Conservation (phyloP, 2,329 filamentous ascomycete species). For the Rhynchosporium agropyri region DNA sequence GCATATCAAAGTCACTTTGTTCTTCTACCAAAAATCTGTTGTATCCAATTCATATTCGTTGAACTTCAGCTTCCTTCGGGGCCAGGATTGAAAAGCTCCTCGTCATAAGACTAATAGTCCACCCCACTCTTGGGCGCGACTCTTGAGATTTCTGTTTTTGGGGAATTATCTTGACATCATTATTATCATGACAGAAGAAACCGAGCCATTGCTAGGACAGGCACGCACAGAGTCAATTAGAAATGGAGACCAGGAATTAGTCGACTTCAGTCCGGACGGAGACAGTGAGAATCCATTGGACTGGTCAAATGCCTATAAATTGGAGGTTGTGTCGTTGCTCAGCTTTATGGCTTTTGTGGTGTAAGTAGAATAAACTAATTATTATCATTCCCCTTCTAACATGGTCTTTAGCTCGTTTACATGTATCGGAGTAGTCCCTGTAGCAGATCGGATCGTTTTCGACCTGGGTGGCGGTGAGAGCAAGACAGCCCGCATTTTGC, state of each 20-base stretch:
- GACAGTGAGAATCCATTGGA: constrained; percentile 56
- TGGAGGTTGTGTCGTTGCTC: constrained; percentile 55
- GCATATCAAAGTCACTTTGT: background rate
- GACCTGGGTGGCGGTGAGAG: constrained; percentile 49
- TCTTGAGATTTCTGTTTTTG: background rate
- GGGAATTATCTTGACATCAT: background rate
- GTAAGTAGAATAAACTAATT: constrained; percentile 42
- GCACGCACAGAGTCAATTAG: constrained; percentile 6
- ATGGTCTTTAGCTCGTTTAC: constrained; percentile 54
- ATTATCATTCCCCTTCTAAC: constrained; percentile 2
- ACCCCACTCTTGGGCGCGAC: constrained; percentile 5
- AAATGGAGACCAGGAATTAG: constrained; percentile 31
- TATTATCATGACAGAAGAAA: constrained; percentile 30
- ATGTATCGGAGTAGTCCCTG: constrained; percentile 57
- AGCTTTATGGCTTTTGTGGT: constrained; percentile 59
- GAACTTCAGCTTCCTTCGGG: background rate
- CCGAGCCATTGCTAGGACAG: constrained; percentile 29
- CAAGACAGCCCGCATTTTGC: constrained; percentile 53
- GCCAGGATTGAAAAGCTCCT: background rate
- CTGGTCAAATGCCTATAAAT: constrained; percentile 56
- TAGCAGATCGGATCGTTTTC: constrained; percentile 54
- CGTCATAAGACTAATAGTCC: background rate
- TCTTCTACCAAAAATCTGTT: background rate
- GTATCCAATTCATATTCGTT: no score
- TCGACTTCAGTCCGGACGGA: constrained; percentile 51